These are phyloP conservation scores for Kodamaea suecica DNA, from an alignment of 1,139 yeast genomes.

Conservation along the genomic window DNA sequence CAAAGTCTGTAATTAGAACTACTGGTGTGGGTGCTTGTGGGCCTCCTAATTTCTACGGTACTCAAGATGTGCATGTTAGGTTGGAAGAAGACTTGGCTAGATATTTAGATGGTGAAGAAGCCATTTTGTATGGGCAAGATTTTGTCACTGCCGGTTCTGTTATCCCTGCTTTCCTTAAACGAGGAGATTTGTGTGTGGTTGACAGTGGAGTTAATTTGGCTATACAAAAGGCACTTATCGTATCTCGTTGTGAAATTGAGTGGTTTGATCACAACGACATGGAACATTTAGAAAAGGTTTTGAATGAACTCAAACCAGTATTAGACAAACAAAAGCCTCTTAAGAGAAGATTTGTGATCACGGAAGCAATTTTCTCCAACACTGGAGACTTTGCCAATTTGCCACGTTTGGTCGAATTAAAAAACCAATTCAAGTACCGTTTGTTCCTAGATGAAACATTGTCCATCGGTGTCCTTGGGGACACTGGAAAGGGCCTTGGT, in stretches of 20 bases:
- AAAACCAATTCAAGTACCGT: slow-evolving; percentile 78
- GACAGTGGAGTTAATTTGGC: slow-evolving; percentile 78
- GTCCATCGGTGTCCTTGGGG: slow-evolving; percentile 84
- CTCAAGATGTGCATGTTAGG: slow-evolving; percentile 85
- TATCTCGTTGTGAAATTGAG: slow-evolving; percentile 81
- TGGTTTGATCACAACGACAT: slow-evolving; percentile 88
- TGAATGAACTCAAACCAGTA: slow-evolving; percentile 61
- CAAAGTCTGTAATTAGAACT: slow-evolving; percentile 55
- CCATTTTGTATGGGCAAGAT: slow-evolving; percentile 91
- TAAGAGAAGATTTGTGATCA: slow-evolving; percentile 82
- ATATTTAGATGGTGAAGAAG: slow-evolving; percentile 72
- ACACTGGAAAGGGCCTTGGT: slow-evolving; percentile 78
- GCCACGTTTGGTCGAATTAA: slow-evolving; percentile 66
- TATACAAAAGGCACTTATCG: slow-evolving; percentile 81
- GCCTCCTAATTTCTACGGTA: slow-evolving; percentile 96
- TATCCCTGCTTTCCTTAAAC: slow-evolving; percentile 90
- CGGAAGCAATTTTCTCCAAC: slow-evolving; percentile 84
- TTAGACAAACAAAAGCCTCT: slow-evolving; percentile 66
- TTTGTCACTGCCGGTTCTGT: slow-evolving; percentile 91
- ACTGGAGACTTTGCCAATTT: slow-evolving; percentile 80
- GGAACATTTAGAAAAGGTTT: slow-evolving; percentile 71
- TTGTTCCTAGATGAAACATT: slow-evolving; percentile 82
- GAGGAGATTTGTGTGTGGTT: slow-evolving; percentile 90
- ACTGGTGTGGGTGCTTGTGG: slow-evolving; percentile 99
- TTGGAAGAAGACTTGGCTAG: slow-evolving; percentile 73